phyloP scores from a whole-genome alignment of 441 rosid genomes.

The Eutrema salsugineum region DNA sequence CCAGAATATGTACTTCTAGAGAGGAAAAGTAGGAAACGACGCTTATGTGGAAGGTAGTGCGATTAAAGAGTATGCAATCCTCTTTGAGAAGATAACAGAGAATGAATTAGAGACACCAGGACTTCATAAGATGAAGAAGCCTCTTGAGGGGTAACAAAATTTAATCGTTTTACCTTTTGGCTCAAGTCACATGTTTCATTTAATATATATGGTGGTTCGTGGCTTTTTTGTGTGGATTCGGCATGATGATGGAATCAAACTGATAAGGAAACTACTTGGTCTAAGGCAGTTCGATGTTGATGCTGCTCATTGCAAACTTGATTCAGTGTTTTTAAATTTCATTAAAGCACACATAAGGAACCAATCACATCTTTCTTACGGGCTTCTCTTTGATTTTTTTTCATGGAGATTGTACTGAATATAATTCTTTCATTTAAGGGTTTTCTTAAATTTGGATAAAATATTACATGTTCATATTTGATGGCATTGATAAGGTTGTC shows the following conservation, averaged over 20 bases:
- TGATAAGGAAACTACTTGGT: conserved; percentile 65
- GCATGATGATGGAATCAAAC: conserved; percentile 71
- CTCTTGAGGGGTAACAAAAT: conserved; percentile 84
- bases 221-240: neutral
- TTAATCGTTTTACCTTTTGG: neutral
- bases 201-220: neutral
- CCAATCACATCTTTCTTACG: no score
- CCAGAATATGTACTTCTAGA: conserved; percentile 68
- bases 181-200: neutral
- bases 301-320: conserved; percentile 62
- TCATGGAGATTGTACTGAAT: no score
- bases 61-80: conserved; percentile 55
- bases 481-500: no score
- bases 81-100: conserved; percentile 66
- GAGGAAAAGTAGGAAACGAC: conserved; percentile 64
- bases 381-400: no score
- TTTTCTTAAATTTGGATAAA: no score
- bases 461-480: no score
- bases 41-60: conserved; percentile 60
- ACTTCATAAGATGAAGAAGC: conserved; percentile 69
- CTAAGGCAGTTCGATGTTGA: conserved; percentile 68
- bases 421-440: no score
- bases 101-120: conserved; percentile 87
- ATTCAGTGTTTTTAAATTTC: conserved; percentile 54
- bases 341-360: conserved; percentile 27